A percentile compares a stretch with the other conserved stretches of the same genome.
Evolutionary conservation across 116 monocot genomes (phyloP).

Genomic region (Phalaenopsis hybrid): DNA sequence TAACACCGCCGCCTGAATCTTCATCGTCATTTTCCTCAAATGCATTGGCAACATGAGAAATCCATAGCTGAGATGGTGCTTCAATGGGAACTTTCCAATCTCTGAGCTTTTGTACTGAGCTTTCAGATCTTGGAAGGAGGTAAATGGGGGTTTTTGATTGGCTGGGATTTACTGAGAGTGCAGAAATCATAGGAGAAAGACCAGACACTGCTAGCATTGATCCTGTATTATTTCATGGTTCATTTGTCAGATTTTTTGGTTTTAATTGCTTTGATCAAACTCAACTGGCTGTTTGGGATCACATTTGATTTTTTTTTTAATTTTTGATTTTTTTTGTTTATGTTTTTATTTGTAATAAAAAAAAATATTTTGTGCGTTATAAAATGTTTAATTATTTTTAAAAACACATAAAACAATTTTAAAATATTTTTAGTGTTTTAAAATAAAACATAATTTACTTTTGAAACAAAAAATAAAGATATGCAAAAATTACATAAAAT

Average conservation of each 20-base stretch:
- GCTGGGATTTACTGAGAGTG: constrained; percentile 54
- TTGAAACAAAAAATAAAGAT: too few species aligned
- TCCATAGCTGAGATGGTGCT: constrained; percentile 60
- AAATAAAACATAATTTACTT: too few species aligned
- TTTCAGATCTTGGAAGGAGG: constrained; percentile 54
- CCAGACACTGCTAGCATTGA: constrained; percentile 61
- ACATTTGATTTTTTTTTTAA: too few species aligned
- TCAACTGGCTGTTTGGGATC: background rate
- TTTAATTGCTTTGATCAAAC: background rate
- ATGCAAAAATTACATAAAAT: too few species aligned
- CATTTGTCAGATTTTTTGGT: background rate
- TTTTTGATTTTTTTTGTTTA: too few species aligned
- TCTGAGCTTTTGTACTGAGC: background rate
- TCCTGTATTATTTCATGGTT: constrained; percentile 21
- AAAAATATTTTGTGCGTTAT: too few species aligned
- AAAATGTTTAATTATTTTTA: too few species aligned
- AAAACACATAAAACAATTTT: too few species aligned
- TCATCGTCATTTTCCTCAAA: constrained; percentile 41
- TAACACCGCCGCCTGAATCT: constrained; percentile 16
- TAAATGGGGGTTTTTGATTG: constrained; percentile 57
- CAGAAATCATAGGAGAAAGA: constrained; percentile 72
- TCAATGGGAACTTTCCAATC: constrained; percentile 69
- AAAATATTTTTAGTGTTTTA: too few species aligned
- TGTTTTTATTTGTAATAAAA: too few species aligned
- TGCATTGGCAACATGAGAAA: constrained; percentile 56